phyloP scores from a whole-genome alignment of 371 early-diverging fungal genomes.

The Rhizopus delemar region DNA sequence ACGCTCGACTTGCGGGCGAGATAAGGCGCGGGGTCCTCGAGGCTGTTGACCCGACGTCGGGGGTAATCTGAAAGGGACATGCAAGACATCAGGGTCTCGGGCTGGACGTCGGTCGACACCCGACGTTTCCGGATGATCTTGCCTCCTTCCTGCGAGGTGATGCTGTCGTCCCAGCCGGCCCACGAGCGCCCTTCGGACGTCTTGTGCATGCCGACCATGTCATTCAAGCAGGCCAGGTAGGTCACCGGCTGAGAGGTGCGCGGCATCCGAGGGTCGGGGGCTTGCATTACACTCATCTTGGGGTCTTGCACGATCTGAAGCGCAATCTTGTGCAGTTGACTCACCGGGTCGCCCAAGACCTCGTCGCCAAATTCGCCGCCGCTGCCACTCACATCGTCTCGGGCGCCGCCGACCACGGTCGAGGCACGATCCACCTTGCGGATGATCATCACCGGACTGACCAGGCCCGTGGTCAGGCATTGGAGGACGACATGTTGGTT shows the following conservation, averaged over 20 bases:
- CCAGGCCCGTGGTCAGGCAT: slow-evolving; percentile 74
- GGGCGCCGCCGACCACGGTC: slow-evolving; percentile 66
- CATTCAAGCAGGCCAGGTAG: slow-evolving; percentile 76
- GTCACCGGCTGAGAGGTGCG: slow-evolving; percentile 54
- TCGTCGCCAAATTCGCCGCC: slow-evolving; percentile 57
- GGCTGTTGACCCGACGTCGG: slow-evolving; percentile 20
- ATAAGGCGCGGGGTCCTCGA: slow-evolving; percentile 1
- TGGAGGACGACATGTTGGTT: slow-evolving; percentile 78
- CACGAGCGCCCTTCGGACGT: slow-evolving; percentile 60
- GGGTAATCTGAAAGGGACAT: slow-evolving; percentile 12
- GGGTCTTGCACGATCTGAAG: slow-evolving; percentile 70
- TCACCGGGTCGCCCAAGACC: slow-evolving; percentile 67
- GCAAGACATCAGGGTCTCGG: slow-evolving; percentile 10
- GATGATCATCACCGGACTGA: slow-evolving; percentile 76
- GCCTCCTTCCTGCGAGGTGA: slow-evolving; percentile 36
- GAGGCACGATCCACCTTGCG: slow-evolving; percentile 80
- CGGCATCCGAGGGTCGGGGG: slow-evolving; percentile 18
- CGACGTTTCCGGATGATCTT: slow-evolving; percentile 50
- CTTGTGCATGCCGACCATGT: slow-evolving; percentile 76
- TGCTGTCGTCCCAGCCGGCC: slow-evolving; percentile 13
- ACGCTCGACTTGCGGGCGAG: slow-evolving; percentile 29
- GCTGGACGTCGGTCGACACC: slow-evolving; percentile 37
- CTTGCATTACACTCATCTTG: neutral
- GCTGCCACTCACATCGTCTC: slow-evolving; percentile 11
- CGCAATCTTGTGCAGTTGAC: slow-evolving; percentile 89